Evolutionary conservation across 139 green algal genomes (phyloP).

Genomic region (Trebouxia sp.): DNA sequence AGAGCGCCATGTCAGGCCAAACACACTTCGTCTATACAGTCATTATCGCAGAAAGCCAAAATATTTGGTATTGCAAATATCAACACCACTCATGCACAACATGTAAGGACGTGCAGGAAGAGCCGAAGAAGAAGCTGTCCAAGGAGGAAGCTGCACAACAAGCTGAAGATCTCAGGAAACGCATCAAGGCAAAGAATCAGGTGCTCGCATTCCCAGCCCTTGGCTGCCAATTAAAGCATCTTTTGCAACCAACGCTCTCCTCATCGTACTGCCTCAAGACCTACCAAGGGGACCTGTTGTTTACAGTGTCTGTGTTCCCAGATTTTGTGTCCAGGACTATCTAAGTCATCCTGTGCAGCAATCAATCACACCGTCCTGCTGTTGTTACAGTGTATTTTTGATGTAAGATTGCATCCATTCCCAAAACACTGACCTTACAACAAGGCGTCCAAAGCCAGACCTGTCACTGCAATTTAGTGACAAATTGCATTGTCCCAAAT

Average conservation of each 20-base stretch:
- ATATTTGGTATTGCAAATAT: too few species aligned
- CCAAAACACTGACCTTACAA: too few species aligned
- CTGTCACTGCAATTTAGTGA: too few species aligned
- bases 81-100: too few species aligned
- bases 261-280: background rate
- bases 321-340: background rate
- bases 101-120: background rate
- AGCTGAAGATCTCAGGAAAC: conserved; percentile 67
- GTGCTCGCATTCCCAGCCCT: too few species aligned
- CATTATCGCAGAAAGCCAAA: background rate
- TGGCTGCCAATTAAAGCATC: too few species aligned
- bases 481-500: too few species aligned
- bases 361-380: too few species aligned
- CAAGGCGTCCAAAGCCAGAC: too few species aligned
- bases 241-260: too few species aligned
- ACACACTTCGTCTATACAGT: too few species aligned
- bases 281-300: background rate
- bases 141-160: conserved; percentile 75
- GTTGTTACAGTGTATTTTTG: background rate
- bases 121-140: conserved; percentile 68
- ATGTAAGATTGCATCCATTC: background rate
- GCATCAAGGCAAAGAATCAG: conserved; percentile 69
- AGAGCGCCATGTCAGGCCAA: too few species aligned
- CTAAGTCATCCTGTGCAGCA: background rate
- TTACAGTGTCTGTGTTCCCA: background rate